These are phyloP conservation scores for Aristolochia fimbriata DNA, from an alignment of 164 flowering plant species.

Conservation along the genomic window DNA sequence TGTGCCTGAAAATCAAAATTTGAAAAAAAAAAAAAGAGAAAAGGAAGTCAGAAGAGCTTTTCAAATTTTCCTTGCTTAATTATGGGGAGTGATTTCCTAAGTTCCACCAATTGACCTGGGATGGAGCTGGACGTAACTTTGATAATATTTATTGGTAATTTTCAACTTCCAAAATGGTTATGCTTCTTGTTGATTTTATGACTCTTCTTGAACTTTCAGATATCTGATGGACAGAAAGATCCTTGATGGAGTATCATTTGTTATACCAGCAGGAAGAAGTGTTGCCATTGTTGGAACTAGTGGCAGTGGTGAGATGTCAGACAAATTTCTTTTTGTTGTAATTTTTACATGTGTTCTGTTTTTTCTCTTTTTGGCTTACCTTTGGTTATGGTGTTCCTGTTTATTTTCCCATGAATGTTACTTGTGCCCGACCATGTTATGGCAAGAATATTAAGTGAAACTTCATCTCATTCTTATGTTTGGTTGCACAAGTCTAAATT, in stretches of 20 bases:
- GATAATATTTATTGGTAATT: too few species aligned
- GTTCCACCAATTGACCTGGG: too few species aligned
- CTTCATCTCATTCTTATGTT: too few species aligned
- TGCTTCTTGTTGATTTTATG: too few species aligned
- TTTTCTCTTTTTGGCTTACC: neutral
- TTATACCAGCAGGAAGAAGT: conserved; percentile 85
- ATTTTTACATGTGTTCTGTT: neutral
- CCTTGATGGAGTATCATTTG: conserved; percentile 89
- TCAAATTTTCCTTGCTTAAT: too few species aligned
- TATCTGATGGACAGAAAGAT: conserved; percentile 80
- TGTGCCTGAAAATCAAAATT: too few species aligned
- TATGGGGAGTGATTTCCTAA: too few species aligned
- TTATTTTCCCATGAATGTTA: neutral
- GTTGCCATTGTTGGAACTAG: conserved; percentile 99
- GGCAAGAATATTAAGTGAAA: neutral
- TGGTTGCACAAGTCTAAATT: too few species aligned
- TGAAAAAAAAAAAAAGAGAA: too few species aligned
- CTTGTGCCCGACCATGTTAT: neutral
- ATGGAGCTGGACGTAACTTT: too few species aligned
- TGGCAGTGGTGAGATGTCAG: conserved; percentile 75
- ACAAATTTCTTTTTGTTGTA: neutral
- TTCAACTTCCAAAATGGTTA: too few species aligned
- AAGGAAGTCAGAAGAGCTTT: too few species aligned
- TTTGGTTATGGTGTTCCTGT: neutral
- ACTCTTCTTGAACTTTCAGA: conserved; percentile 23